phyloP scores from a whole-genome alignment of 441 rosid species.

The Macaranga tanarius region DNA sequence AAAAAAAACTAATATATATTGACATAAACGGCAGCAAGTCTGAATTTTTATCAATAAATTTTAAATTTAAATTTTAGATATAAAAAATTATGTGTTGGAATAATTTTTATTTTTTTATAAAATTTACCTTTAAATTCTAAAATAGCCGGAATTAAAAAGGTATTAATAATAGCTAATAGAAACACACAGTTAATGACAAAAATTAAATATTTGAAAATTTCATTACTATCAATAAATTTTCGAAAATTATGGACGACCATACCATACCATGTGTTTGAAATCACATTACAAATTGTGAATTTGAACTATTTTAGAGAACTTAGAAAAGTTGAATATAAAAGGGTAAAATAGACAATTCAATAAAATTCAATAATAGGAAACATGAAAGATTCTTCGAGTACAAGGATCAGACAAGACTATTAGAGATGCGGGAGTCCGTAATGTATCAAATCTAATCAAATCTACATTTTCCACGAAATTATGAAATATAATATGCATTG shows the following conservation, averaged over 20 bases:
- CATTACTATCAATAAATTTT: background rate
- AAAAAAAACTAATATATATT: no score
- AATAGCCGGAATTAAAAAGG: no score
- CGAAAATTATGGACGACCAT: background rate
- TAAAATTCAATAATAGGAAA: background rate
- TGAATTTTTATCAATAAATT: no score
- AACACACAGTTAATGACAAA: background rate
- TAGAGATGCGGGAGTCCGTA: slow-evolving; percentile 42
- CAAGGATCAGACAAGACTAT: slow-evolving; percentile 33
- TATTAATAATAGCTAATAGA: no score
- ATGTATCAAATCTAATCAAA: slow-evolving; percentile 27
- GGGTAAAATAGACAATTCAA: slow-evolving; percentile 14
- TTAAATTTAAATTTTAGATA: no score
- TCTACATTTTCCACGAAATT: slow-evolving; percentile 7
- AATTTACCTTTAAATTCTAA: no score
- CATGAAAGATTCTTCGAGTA: slow-evolving; percentile 26
- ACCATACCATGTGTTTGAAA: background rate
- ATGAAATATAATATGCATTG: no score
- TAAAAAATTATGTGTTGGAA: no score
- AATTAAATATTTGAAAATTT: background rate
- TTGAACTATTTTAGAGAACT: no score
- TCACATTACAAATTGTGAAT: background rate
- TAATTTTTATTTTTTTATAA: no score
- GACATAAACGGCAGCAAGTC: no score
- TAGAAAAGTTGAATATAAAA: background rate